Evolutionary conservation across 2,329 filamentous ascomycete species (phyloP).

Genomic region (Dothidotthia symphoricarpi): DNA sequence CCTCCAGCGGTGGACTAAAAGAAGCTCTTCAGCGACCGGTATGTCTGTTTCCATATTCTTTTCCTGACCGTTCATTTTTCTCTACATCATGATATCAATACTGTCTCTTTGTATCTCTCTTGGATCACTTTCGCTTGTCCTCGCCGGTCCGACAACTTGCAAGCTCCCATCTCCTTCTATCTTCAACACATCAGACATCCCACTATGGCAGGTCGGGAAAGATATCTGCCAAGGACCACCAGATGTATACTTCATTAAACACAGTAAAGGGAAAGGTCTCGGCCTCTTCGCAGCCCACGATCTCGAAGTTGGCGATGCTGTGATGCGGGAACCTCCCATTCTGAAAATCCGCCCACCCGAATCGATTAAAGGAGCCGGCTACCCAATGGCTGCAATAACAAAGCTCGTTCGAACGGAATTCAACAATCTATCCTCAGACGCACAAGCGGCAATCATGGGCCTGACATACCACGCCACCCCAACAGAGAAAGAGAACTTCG

Average conservation of each 20-base stretch:
- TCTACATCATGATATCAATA: not conserved
- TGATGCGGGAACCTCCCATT: conserved; percentile 44
- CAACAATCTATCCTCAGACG: conserved; percentile 16
- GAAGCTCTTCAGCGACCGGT: no score
- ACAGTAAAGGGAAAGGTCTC: conserved; percentile 44
- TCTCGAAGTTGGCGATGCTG: conserved; percentile 42
- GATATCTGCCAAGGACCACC: conserved; percentile 25
- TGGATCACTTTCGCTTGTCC: conserved; percentile 1
- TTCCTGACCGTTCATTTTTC: not conserved
- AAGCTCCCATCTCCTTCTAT: conserved; percentile 7
- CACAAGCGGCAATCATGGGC: conserved; percentile 28
- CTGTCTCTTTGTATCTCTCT: not conserved
- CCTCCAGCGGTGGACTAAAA: no score
- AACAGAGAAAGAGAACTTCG: conserved; percentile 15
- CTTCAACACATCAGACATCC: conserved; percentile 4
- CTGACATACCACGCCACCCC: conserved; percentile 26
- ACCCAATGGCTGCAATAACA: conserved; percentile 26
- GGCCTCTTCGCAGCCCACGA: conserved; percentile 43
- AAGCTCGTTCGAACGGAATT: conserved; percentile 26
- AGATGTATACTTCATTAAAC: conserved; percentile 27
- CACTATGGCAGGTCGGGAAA: conserved; percentile 17
- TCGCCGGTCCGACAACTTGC: conserved; percentile 13
- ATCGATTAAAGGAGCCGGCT: conserved; percentile 26
- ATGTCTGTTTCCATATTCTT: no score
- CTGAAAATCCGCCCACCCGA: conserved; percentile 34